A percentile compares a stretch with the other conserved stretches of the same genome.
Conservation (phyloP, 176 grass and related monocot species). For the Secale cereale region DNA sequence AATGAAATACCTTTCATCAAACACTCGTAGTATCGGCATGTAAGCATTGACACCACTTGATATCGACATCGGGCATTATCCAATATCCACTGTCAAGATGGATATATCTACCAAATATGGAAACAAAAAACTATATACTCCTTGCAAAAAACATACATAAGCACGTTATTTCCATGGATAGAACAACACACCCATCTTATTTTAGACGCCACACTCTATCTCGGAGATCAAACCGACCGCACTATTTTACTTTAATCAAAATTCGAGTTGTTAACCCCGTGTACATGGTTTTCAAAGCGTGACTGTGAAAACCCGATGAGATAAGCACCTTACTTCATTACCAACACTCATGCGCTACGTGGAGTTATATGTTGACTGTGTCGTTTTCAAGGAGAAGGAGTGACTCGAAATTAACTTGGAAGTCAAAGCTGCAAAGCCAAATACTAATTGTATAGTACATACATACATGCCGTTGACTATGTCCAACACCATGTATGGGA, state of each 20-base stretch:
- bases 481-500: too few relatives aligned
- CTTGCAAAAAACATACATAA: not conserved
- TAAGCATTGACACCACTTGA: not conserved
- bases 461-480: too few relatives aligned
- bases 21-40: not conserved
- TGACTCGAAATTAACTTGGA: not conserved
- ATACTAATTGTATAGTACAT: too few relatives aligned
- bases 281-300: too few relatives aligned
- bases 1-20: not conserved
- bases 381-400: too few relatives aligned
- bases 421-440: not conserved
- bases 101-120: not conserved
- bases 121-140: not conserved
- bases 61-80: accelerated
- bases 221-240: not conserved
- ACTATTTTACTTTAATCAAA: too few relatives aligned
- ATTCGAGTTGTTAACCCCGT: too few relatives aligned
- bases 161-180: not conserved
- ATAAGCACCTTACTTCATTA: too few relatives aligned
- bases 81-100: not conserved
- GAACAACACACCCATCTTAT: too few relatives aligned
- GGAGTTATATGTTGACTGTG: too few relatives aligned
- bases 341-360: too few relatives aligned
- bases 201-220: not conserved
- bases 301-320: too few relatives aligned